Conservation (phyloP, 2,329 filamentous ascomycete genomes). For the Diaporthe ilicicola region DNA sequence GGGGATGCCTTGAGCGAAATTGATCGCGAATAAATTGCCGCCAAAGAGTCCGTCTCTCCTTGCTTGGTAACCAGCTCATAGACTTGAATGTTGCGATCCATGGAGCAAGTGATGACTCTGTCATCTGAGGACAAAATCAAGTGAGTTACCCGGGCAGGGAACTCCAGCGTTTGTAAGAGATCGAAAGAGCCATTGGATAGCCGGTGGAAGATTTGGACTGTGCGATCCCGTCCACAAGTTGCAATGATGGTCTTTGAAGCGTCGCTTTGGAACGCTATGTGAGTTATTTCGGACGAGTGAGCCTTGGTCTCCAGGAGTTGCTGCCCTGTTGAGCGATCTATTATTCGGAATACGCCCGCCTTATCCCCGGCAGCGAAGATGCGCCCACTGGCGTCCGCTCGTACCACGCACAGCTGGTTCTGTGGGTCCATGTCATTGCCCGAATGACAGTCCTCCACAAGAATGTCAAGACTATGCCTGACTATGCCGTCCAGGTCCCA, state of each 20-base stretch:
- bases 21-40: conserved; percentile 79
- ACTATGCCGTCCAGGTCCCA: conserved; percentile 81
- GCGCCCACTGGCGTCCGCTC: conserved; percentile 67
- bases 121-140: conserved; percentile 78
- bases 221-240: conserved; percentile 87
- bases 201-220: conserved; percentile 85
- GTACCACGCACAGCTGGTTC: conserved; percentile 69
- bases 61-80: conserved; percentile 80
- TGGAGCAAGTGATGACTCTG: conserved; percentile 83
- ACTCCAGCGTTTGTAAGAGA: conserved; percentile 92
- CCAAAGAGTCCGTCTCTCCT: conserved; percentile 69
- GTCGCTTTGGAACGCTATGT: conserved; percentile 76
- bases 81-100: conserved; percentile 87
- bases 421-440: conserved; percentile 59
- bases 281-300: conserved; percentile 85
- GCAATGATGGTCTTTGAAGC: conserved; percentile 74
- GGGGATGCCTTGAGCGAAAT: conserved; percentile 89
- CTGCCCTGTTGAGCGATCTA: conserved; percentile 68
- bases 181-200: conserved; percentile 68
- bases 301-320: conserved; percentile 80
- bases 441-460: conserved; percentile 69
- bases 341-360: conserved; percentile 79
- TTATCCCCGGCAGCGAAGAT: conserved; percentile 86
- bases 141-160: conserved; percentile 84
- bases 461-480: conserved; percentile 69